Evolutionary conservation across 1,139 yeast genomes (phyloP).

Genomic region (Groenewaldozyma sp.): DNA sequence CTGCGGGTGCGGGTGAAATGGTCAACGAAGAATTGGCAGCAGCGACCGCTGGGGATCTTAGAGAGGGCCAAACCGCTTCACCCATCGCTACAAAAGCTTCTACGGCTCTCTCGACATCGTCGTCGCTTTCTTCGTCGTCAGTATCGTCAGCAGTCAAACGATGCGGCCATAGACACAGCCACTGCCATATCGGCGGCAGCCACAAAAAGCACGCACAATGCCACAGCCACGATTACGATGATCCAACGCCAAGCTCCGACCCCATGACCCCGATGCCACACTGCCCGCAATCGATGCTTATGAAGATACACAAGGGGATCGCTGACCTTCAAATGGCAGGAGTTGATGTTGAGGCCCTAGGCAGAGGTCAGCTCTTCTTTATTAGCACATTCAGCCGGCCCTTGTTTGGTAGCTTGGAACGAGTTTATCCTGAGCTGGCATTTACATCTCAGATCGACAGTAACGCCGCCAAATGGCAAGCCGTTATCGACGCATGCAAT

Average conservation of each 20-base stretch:
- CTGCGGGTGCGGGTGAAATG: conserved; percentile 1
- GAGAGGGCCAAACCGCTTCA: too few species aligned
- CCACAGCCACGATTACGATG: background rate
- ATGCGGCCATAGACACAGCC: too few species aligned
- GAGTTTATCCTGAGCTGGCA: conserved; percentile 27
- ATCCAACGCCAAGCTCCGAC: background rate
- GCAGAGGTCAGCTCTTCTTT: conserved; percentile 77
- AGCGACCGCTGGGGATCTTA: background rate
- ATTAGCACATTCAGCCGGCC: conserved; percentile 73
- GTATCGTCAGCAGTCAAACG: too few species aligned
- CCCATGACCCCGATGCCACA: background rate
- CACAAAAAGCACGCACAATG: conserved; percentile 24
- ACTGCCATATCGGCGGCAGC: too few species aligned
- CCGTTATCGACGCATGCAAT: conserved; percentile 2
- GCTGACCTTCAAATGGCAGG: conserved; percentile 18
- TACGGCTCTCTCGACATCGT: too few species aligned
- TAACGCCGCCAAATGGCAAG: conserved; percentile 39
- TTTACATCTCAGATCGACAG: conserved; percentile 33
- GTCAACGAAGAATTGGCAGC: background rate
- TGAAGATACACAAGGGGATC: background rate
- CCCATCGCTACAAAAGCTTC: too few species aligned
- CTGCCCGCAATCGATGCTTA: background rate
- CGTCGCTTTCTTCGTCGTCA: too few species aligned
- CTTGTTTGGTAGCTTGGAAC: conserved; percentile 56
- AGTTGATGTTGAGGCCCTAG: conserved; percentile 29